phyloP scores from a whole-genome alignment of 1,139 yeast genomes.

The Kodamaea suecica region DNA sequence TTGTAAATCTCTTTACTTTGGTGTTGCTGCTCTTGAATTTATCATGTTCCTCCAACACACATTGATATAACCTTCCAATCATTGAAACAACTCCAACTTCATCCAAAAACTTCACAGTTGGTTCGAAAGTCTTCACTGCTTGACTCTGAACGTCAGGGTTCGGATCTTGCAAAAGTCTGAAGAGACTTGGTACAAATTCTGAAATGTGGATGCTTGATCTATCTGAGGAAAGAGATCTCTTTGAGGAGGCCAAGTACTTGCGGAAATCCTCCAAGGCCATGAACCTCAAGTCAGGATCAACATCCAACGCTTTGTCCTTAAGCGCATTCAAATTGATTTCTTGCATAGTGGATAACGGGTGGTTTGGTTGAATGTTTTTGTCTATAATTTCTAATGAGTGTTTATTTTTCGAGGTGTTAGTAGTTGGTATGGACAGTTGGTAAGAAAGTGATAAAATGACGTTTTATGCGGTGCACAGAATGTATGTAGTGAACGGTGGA shows the following conservation, averaged over 20 bases:
- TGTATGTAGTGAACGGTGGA: too few species aligned
- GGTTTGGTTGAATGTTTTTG: neutral
- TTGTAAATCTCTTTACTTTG: constrained; percentile 45
- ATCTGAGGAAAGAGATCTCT: constrained; percentile 1
- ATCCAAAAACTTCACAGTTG: constrained; percentile 31
- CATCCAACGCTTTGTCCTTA: constrained; percentile 54
- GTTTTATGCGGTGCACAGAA: too few species aligned
- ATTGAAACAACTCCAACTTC: constrained; percentile 24
- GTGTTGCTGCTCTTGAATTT: constrained; percentile 23
- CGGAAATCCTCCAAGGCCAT: constrained; percentile 83
- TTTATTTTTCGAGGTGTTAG: too few species aligned
- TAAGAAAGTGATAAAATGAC: too few species aligned
- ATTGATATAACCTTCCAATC: constrained; percentile 26
- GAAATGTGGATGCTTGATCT: constrained; percentile 18
- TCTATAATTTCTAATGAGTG: too few species aligned
- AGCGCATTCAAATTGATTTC: constrained; percentile 22
- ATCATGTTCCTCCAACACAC: constrained; percentile 20
- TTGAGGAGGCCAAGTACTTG: constrained; percentile 33
- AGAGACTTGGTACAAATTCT: constrained; percentile 47
- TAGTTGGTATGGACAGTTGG: too few species aligned
- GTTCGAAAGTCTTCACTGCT: constrained; percentile 60
- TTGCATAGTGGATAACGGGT: constrained; percentile 14
- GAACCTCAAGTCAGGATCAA: constrained; percentile 80
- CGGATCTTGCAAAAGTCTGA: constrained; percentile 57
- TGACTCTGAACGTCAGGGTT: constrained; percentile 78